Conservation (phyloP, 2,329 filamentous ascomycete genomes). For the Paraphaeosphaeria sporulosa region DNA sequence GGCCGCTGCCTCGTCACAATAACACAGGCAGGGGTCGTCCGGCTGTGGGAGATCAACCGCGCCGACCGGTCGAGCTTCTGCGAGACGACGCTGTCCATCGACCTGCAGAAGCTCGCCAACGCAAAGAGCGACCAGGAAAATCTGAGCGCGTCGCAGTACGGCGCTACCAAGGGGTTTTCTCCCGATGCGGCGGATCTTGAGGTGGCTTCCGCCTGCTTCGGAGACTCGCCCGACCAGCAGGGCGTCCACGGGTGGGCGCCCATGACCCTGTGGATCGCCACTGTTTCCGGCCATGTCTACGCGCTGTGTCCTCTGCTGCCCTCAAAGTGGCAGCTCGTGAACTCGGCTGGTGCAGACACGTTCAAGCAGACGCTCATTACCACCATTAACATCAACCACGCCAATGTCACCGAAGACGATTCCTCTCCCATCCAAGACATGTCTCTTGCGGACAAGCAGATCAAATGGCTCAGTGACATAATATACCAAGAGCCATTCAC, state of each 20-base stretch:
- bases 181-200: constrained; percentile 93
- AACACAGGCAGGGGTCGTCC: constrained; percentile 85
- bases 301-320: constrained; percentile 90
- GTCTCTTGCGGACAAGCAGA: constrained; percentile 61
- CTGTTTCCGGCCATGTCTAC: constrained; percentile 91
- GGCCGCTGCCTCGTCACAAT: constrained; percentile 86
- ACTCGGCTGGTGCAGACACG: constrained; percentile 59
- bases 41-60: constrained; percentile 89
- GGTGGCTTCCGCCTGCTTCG: constrained; percentile 89
- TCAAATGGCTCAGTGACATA: constrained; percentile 63
- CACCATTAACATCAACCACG: constrained; percentile 75
- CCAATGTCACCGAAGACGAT: constrained; percentile 35
- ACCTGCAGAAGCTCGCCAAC: constrained; percentile 87
- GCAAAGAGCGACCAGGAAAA: constrained; percentile 83
- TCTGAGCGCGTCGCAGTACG: constrained; percentile 76
- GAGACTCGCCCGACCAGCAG: constrained; percentile 66
- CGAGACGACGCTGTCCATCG: constrained; percentile 80
- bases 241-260: constrained; percentile 80
- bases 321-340: constrained; percentile 74
- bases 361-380: constrained; percentile 84
- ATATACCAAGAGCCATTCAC: constrained; percentile 58
- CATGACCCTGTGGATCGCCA: constrained; percentile 98
- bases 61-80: constrained; percentile 88
- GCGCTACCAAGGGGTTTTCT: constrained; percentile 82
- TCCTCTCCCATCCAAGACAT: constrained; percentile 53